Conservation (phyloP, 306 rosid genomes). For the Inga leiocalycina region DNA sequence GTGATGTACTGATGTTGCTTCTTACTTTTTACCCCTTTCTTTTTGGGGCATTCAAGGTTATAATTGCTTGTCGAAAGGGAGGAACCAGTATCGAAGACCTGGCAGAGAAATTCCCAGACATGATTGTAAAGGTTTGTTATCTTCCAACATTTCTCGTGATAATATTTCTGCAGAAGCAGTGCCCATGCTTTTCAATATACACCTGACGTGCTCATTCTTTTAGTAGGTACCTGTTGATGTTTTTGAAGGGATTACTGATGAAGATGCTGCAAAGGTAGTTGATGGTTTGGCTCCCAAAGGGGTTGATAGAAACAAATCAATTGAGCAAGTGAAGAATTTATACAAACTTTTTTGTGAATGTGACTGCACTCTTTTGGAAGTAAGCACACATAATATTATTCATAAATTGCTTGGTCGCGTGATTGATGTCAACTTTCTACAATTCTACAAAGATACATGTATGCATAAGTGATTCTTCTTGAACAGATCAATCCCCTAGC, state of each 20-base stretch:
- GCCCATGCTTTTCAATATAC: conserved; percentile 27
- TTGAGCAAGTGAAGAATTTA: conserved; percentile 97
- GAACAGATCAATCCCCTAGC: conserved; percentile 91
- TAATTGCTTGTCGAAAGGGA: conserved; percentile 93
- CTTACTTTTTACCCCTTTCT: background rate
- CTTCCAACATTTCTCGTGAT: conserved; percentile 25
- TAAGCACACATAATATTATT: conserved; percentile 46
- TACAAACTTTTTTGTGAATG: conserved; percentile 72
- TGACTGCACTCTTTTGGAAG: conserved; percentile 96
- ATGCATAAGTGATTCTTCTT: conserved; percentile 30
- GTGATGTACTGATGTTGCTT: conserved; percentile 19
- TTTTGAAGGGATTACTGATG: conserved; percentile 92
- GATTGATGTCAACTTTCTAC: background rate
- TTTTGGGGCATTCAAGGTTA: conserved; percentile 53
- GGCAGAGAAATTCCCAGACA: conserved; percentile 95
- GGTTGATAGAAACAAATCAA: conserved; percentile 70
- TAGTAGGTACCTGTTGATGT: conserved; percentile 88
- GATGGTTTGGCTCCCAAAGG: conserved; percentile 90
- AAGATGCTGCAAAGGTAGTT: conserved; percentile 92
- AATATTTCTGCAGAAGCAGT: conserved; percentile 3
- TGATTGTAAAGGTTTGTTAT: conserved; percentile 75
- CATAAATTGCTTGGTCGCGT: background rate
- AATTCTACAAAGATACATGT: background rate
- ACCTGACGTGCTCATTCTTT: conserved; percentile 36
- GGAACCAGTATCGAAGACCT: conserved; percentile 99